These are phyloP conservation scores for Rugosomyces carneus DNA, from an alignment of 1,284 basidiomycete species.

Conservation along the genomic window DNA sequence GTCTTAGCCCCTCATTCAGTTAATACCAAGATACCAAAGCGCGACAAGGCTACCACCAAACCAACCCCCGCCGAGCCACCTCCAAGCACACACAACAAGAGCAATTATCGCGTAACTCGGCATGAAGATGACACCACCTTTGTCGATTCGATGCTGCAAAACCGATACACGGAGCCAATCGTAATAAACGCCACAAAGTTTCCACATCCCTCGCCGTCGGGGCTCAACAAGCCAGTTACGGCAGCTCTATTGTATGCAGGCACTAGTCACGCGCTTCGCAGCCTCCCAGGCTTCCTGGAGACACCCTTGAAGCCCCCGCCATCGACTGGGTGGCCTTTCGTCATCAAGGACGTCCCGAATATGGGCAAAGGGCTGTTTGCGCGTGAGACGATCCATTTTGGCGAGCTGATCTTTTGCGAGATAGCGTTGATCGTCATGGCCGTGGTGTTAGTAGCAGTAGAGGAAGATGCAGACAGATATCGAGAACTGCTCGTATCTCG, in stretches of 20 bases:
- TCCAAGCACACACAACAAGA: too few species aligned
- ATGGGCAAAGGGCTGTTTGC: background rate
- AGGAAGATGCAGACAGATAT: too few species aligned
- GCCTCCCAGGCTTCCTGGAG: background rate
- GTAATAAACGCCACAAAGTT: background rate
- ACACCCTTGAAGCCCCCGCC: background rate
- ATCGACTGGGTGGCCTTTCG: background rate
- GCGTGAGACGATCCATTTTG: background rate
- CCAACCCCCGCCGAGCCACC: too few species aligned
- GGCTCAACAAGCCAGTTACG: background rate
- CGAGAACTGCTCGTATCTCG: background rate
- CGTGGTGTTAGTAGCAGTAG: background rate
- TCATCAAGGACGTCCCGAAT: background rate
- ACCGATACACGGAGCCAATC: too few species aligned
- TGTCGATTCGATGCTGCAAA: too few species aligned
- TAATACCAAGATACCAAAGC: too few species aligned
- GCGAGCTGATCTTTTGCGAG: background rate
- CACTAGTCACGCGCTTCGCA: background rate
- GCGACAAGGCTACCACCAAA: too few species aligned
- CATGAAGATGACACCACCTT: too few species aligned
- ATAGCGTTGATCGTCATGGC: background rate
- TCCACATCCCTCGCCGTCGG: background rate
- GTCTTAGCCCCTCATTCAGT: too few species aligned
- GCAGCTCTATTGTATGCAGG: background rate
- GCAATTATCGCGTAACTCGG: too few species aligned